phyloP scores from a whole-genome alignment of 306 rosid species.

The Psophocarpus tetragonolobus region DNA sequence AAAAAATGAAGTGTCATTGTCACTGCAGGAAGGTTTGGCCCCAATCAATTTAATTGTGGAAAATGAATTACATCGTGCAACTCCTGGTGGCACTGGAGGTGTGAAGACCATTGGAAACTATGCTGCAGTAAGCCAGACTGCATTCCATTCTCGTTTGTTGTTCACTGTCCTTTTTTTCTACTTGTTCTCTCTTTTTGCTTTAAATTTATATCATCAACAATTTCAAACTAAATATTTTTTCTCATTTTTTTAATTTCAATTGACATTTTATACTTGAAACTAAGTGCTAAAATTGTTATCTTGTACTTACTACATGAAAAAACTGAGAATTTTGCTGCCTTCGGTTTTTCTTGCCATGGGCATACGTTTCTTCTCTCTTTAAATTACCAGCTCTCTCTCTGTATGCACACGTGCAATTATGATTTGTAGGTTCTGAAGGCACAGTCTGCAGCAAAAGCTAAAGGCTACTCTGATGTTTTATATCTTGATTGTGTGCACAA shows the following conservation, averaged over 20 bases:
- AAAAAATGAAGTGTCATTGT: conserved; percentile 12
- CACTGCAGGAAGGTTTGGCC: conserved; percentile 87
- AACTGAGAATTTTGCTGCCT: not conserved
- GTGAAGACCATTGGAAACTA: conserved; percentile 98
- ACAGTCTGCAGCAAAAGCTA: conserved; percentile 87
- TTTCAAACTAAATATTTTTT: not conserved
- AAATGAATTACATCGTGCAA: conserved; percentile 91
- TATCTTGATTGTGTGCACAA: conserved; percentile 93
- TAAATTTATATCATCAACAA: conserved; percentile 16
- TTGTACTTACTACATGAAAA: conserved; percentile 1
- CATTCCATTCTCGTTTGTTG: conserved; percentile 23
- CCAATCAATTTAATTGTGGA: conserved; percentile 89
- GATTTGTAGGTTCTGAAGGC: conserved; percentile 82
- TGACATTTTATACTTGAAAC: conserved; percentile 3
- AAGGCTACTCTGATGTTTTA: conserved; percentile 91
- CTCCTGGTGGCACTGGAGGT: conserved; percentile 99
- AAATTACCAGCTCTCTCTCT: not conserved
- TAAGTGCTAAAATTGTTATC: not conserved
- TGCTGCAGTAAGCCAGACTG: conserved; percentile 77
- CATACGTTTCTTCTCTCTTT: not conserved
- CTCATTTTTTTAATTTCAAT: not conserved
- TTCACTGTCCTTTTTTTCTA: conserved; percentile 12
- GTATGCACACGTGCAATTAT: conserved; percentile 19
- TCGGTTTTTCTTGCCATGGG: conserved; percentile 12
- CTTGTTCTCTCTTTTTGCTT: conserved; percentile 15